phyloP scores from a whole-genome alignment of 2,329 filamentous ascomycete species.

The Xylariaceae sp. region DNA sequence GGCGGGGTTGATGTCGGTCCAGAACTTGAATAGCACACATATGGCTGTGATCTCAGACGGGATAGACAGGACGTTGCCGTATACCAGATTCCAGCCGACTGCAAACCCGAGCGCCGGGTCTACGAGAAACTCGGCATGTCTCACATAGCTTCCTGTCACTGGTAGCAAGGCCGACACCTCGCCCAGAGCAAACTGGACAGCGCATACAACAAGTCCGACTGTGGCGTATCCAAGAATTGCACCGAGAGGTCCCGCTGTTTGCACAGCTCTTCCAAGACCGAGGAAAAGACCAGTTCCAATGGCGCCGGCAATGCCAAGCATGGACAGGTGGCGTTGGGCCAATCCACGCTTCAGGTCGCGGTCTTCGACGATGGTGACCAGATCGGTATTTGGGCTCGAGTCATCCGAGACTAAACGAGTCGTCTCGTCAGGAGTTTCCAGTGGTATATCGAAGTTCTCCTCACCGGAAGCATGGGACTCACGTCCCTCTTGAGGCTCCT shows the following conservation, averaged over 20 bases:
- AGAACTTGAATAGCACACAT: constrained; percentile 58
- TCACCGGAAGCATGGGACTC: background rate
- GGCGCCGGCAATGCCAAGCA: constrained; percentile 57
- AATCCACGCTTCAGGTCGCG: constrained; percentile 45
- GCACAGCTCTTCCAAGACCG: constrained; percentile 50
- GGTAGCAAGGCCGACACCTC: constrained; percentile 57
- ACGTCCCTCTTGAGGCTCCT: background rate
- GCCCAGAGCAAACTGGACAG: constrained; percentile 54
- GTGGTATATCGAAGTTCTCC: constrained; percentile 3
- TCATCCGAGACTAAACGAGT: background rate
- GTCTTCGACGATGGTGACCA: constrained; percentile 46
- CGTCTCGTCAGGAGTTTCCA: constrained; percentile 14
- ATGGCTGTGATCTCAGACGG: constrained; percentile 59
- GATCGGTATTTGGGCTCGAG: constrained; percentile 35
- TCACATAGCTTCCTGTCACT: constrained; percentile 58
- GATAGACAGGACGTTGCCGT: constrained; percentile 50
- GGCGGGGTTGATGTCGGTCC: constrained; percentile 52
- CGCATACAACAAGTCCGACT: constrained; percentile 51
- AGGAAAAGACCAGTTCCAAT: constrained; percentile 59
- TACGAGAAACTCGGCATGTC: constrained; percentile 55
- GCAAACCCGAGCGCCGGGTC: constrained; percentile 56
- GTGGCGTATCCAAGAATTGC: constrained; percentile 50
- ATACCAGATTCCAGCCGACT: constrained; percentile 50
- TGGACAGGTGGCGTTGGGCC: constrained; percentile 53
- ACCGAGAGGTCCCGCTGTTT: constrained; percentile 44